phyloP scores from a whole-genome alignment of 2,329 filamentous ascomycete species.

The Neonectria punicea region DNA sequence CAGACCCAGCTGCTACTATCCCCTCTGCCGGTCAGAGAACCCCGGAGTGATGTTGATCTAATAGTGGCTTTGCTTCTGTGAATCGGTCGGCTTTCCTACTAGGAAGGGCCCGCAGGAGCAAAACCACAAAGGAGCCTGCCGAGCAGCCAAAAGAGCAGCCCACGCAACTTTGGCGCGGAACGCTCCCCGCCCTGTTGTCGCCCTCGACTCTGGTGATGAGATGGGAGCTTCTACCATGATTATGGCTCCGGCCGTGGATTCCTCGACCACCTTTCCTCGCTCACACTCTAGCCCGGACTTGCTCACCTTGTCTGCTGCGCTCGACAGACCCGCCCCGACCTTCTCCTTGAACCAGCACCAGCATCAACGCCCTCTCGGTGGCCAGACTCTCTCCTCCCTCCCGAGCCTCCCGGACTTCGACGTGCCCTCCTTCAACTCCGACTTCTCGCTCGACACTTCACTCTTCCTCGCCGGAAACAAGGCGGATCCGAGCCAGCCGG shows the following conservation, averaged over 20 bases:
- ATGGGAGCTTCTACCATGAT: slow-evolving; percentile 50
- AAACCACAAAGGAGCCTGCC: slow-evolving; percentile 25
- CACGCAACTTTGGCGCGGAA: slow-evolving; percentile 35
- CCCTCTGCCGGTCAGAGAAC: slow-evolving; percentile 45
- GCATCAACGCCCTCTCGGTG: slow-evolving; percentile 22
- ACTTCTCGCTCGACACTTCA: slow-evolving; percentile 59
- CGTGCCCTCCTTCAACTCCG: slow-evolving; percentile 63
- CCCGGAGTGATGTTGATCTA: slow-evolving; percentile 44
- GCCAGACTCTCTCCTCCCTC: slow-evolving; percentile 30
- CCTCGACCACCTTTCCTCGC: slow-evolving; percentile 45
- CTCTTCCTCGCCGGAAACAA: slow-evolving; percentile 50
- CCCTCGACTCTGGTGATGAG: slow-evolving; percentile 43
- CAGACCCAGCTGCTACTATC: slow-evolving; percentile 21
- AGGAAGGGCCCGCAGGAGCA: slow-evolving; percentile 9
- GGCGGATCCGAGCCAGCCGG: slow-evolving; percentile 23
- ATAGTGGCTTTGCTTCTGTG: slow-evolving; percentile 32
- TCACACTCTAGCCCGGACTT: slow-evolving; percentile 50
- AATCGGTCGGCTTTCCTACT: slow-evolving; percentile 36
- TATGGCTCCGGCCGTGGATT: slow-evolving; percentile 53
- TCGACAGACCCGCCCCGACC: slow-evolving; percentile 39
- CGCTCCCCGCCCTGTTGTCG: slow-evolving; percentile 24
- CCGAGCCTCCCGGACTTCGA: slow-evolving; percentile 56
- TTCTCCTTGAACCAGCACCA: slow-evolving; percentile 34
- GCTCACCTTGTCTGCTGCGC: slow-evolving; percentile 43
- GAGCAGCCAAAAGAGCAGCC: slow-evolving; percentile 13